A percentile compares a stretch with the other conserved stretches of the same genome.
phyloP scores from a whole-genome alignment of 495 filamentous ascomycete genomes.

The Talaromyces proteolyticus region DNA sequence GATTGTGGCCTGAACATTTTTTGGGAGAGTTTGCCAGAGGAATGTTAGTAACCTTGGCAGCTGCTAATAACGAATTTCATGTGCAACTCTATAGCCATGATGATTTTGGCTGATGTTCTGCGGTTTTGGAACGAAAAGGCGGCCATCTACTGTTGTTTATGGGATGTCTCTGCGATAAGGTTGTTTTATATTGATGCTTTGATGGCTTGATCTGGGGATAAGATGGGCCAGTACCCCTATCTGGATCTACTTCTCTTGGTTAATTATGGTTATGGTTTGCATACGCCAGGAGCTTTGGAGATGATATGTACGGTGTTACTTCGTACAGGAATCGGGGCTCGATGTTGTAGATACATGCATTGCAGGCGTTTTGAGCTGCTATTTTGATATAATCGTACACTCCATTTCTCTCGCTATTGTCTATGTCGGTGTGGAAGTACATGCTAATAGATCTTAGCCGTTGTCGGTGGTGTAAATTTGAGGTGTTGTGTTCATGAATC shows the following conservation, averaged over 20 bases:
- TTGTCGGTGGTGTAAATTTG: too few species aligned
- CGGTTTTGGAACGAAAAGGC: constrained; percentile 4
- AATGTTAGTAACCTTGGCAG: not conserved
- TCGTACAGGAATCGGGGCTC: constrained; percentile 5
- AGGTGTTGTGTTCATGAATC: too few species aligned
- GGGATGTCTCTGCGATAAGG: not conserved
- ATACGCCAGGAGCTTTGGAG: constrained; percentile 27
- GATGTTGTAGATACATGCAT: constrained; percentile 10
- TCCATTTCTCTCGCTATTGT: not conserved
- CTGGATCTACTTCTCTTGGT: not conserved
- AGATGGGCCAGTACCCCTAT: not conserved
- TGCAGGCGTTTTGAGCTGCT: constrained; percentile 7
- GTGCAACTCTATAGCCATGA: not conserved
- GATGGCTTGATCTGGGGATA: not conserved
- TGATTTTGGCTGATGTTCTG: not conserved
- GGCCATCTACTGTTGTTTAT: constrained; percentile 2
- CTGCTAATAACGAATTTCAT: not conserved
- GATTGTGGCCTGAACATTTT: not conserved
- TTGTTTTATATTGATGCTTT: not conserved
- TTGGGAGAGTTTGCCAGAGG: not conserved
- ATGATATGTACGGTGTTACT: constrained; percentile 2
- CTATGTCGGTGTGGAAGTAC: too few species aligned
- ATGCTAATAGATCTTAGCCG: too few species aligned
- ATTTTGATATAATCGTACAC: constrained; percentile 3
- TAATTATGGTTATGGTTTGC: constrained; percentile 14